Evolutionary conservation across 2,329 filamentous ascomycete genomes (phyloP), one percentile per base, ranked within the genome.

Genomic region (Colletotrichum musicola): DNA sequence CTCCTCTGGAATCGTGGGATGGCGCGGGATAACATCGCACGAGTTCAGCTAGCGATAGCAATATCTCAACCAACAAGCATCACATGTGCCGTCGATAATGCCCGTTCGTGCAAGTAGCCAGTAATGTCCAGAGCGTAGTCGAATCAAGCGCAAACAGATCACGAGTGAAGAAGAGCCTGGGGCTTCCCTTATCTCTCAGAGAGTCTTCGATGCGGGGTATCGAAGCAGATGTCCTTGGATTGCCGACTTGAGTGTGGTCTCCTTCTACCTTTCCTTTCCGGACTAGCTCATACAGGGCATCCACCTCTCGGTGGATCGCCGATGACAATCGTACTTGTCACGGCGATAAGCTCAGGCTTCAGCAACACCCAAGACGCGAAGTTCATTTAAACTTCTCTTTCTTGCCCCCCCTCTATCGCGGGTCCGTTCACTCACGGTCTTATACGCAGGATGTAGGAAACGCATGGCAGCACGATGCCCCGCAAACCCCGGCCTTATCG

Each of bases 251-350:
- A n/a, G n/a, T n/a, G 58, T 61, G 58, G 58, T 61, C 58, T 61
- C 58, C 42, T 61, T 61, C 42, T 14, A 61, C 58, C 58, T 61
- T 61, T 61, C 58, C n/a, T n/a, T 42, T 53, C 22, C 13, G 58
- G 58, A 30, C 51, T 61, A 61, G 58, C 30, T 14, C 18, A n/a
- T n/a, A 6, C 3, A 10, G 1, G 14, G 25, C 27, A 4, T 53
- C 58, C 46, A 53, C 46, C 27, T 13, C n/a, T 10, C 49, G 30
- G 58, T 44, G 22, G 35, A 47, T n/a, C 27, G 14, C 46, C 27
- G 14, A 22, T 42, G 22, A 53, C 46, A 16, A n/a, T 4, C 6
- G 5, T 6, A 2, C 27, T 30, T 30, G 38, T 42, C 55, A 42
- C 16, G 40, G 40, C 40, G 13, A 27, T 10, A 20, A 44, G 38